Conservation (phyloP, 306 rosid species). For the Heteromeles arbutifolia region DNA sequence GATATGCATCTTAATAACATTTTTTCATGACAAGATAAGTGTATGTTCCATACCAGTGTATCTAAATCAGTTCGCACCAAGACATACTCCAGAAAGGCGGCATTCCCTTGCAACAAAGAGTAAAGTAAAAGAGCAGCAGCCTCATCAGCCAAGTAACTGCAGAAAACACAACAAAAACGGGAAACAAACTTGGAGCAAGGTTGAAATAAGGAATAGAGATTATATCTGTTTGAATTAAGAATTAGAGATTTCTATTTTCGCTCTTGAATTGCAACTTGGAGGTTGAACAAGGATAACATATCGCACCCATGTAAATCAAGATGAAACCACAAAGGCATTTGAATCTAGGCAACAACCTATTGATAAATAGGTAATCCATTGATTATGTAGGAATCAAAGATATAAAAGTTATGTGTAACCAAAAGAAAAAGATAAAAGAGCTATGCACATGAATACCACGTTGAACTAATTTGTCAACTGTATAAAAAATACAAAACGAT, state of each 20-base stretch:
- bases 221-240: background rate
- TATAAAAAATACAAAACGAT: background rate
- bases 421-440: too few species aligned
- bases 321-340: background rate
- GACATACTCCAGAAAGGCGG: constrained; percentile 88
- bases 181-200: background rate
- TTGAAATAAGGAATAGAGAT: background rate
- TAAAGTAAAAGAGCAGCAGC: constrained; percentile 88
- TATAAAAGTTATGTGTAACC: too few species aligned
- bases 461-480: background rate
- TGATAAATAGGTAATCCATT: background rate
- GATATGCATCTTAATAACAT: background rate
- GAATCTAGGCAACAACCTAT: background rate
- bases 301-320: background rate
- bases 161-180: constrained; percentile 14
- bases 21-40: constrained; percentile 10
- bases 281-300: background rate
- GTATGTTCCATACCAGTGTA: constrained; percentile 69
- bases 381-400: too few species aligned
- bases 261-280: background rate
- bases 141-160: constrained; percentile 91
- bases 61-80: constrained; percentile 99
- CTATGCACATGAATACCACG: background rate
- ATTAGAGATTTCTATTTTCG: background rate
- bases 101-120: constrained; percentile 89